Percentiles rank a stretch among this genome's conserved stretches.
Conservation (phyloP, 331 rosid species). For the Acacia concinna region DNA sequence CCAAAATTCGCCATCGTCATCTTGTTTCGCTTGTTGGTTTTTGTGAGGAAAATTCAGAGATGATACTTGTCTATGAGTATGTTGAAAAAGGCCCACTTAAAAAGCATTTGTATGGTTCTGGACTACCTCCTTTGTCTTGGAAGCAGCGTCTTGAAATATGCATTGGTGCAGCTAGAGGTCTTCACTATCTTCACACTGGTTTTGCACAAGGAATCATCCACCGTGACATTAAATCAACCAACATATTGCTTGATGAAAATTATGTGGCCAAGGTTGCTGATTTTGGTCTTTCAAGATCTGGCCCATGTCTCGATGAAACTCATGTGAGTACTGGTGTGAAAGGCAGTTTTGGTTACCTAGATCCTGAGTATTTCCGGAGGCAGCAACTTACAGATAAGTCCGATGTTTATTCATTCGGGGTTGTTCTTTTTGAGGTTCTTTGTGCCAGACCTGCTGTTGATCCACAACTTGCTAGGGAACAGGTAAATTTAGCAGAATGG, state of each 20-base stretch:
- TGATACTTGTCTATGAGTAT: conserved; percentile 93
- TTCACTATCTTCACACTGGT: conserved; percentile 98
- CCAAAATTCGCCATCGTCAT: conserved; percentile 90
- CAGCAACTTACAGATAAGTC: conserved; percentile 97
- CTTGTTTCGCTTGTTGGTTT: conserved; percentile 92
- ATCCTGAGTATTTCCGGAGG: conserved; percentile 93
- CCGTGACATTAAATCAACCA: conserved; percentile 96
- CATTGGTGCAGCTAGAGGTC: conserved; percentile 95
- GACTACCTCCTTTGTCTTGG: conserved; percentile 65
- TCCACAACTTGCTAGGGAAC: conserved; percentile 78
- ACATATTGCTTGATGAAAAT: conserved; percentile 81
- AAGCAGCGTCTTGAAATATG: conserved; percentile 94
- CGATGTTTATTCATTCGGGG: conserved; percentile 94
- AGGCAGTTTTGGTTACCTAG: conserved; percentile 95
- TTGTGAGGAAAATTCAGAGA: conserved; percentile 94
- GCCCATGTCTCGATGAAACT: conserved; percentile 90
- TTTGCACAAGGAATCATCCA: conserved; percentile 96
- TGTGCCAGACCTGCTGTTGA: conserved; percentile 96
- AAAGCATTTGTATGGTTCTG: conserved; percentile 74
- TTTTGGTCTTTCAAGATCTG: conserved; percentile 95
- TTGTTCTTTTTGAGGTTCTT: conserved; percentile 91
- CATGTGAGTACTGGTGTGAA: conserved; percentile 96
- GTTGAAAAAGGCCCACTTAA: conserved; percentile 87
- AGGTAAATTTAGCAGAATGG: conserved; percentile 95
- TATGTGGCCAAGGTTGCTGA: conserved; percentile 95